Evolutionary conservation across 2,329 filamentous ascomycete genomes (phyloP).

Genomic region (Claviceps sorghi): DNA sequence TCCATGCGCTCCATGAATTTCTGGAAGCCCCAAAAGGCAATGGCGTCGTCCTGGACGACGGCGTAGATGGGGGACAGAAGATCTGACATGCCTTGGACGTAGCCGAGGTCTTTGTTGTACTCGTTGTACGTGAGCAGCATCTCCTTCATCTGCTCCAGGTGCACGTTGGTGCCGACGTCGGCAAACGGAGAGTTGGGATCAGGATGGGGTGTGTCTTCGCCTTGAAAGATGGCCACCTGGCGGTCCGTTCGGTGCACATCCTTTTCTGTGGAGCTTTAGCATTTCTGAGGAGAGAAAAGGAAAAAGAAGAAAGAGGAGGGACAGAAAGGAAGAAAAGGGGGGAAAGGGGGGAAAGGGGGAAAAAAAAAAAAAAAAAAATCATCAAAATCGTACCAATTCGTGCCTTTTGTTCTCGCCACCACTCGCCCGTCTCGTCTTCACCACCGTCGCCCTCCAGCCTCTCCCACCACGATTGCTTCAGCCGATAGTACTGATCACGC

Average conservation of each 20-base stretch:
- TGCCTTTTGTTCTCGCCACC: conserved; percentile 89
- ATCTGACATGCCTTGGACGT: conserved; percentile 98
- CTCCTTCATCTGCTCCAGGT: conserved; percentile 97
- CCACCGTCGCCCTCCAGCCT: conserved; percentile 69
- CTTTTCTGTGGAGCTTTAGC: conserved; percentile 54
- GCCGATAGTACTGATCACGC: conserved; percentile 80
- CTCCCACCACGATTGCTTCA: conserved; percentile 97
- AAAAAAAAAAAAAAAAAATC: not conserved
- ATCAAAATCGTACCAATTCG: conserved; percentile 61
- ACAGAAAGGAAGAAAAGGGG: too few species aligned
- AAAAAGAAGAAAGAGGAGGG: too few species aligned
- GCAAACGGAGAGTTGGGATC: conserved; percentile 93
- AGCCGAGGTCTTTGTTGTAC: conserved; percentile 87
- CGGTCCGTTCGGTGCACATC: conserved; percentile 96
- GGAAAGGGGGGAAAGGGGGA: too few species aligned
- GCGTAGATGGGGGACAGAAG: conserved; percentile 91
- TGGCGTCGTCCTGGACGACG: conserved; percentile 89
- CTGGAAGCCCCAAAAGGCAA: conserved; percentile 94
- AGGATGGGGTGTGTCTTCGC: conserved; percentile 91
- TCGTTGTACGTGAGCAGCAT: conserved; percentile 98
- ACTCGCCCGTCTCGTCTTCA: conserved; percentile 71
- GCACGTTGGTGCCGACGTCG: conserved; percentile 84
- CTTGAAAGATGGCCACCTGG: conserved; percentile 84
- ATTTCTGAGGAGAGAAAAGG: too few species aligned
- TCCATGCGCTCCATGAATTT: conserved; percentile 98